A percentile compares a stretch with the other conserved stretches of the same genome.
Conservation (phyloP, 768 basidiomycete genomes). For the Erythrobasidium yunnanense region DNA sequence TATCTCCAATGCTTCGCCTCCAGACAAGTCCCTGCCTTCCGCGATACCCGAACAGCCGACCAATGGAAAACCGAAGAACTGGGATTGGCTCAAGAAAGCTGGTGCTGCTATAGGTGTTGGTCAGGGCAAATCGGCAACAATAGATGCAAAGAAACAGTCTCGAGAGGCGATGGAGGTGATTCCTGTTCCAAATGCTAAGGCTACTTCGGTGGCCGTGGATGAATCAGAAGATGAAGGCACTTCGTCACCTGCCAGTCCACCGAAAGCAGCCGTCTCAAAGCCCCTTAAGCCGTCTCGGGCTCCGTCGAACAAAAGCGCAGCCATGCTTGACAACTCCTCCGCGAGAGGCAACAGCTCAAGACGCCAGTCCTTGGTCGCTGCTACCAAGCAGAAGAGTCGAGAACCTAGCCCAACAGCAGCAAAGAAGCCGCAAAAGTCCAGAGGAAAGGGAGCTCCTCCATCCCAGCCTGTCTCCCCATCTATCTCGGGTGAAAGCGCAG, state of each 20-base stretch:
- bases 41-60: not conserved
- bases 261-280: not conserved
- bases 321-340: no score
- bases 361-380: no score
- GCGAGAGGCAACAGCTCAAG: no score
- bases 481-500: not conserved
- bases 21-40: not conserved
- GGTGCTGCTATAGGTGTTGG: not conserved
- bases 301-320: not conserved
- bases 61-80: not conserved
- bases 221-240: not conserved
- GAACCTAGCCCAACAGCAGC: not conserved
- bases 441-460: not conserved
- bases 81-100: conserved; percentile 8
- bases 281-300: not conserved
- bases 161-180: no score
- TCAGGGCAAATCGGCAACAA: not conserved
- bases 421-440: not conserved
- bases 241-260: not conserved
- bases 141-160: not conserved
- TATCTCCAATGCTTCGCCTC: not conserved
- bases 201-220: no score
- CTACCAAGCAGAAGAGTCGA: not conserved
- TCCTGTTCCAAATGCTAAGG: not conserved
- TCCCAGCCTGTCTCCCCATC: not conserved